Evolutionary conservation across 768 basidiomycete genomes (phyloP), one percentile per base, ranked within the genome.

Genomic region (Dendrothele bispora): DNA sequence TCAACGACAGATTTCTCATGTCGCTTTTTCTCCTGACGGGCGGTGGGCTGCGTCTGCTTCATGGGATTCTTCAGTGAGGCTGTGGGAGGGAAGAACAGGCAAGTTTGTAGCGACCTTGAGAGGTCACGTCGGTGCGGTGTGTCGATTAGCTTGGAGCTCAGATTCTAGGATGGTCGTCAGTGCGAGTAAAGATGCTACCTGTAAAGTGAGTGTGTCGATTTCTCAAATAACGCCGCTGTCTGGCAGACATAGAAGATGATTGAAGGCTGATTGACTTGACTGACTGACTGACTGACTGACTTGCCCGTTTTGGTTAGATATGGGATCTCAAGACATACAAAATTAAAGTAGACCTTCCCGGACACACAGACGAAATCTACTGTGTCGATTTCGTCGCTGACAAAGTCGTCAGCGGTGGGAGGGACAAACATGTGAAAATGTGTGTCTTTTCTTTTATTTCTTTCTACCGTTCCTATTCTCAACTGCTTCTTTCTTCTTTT

Each of bases 341-440:
- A 69, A 83, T 99, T 52, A 89, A 91, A 61, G 83, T 80, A 6
- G 95, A 99, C 64, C 81, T 99, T 15, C 92, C 94, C 0, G 95
- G 95, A 17, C 95, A 99, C 63, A 90, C 88, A 1, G 95, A 99
- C 56, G 95, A 99, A 64, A 95, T 99, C 28, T 98, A 98, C 69
- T 98, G 95, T 60, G 95, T 99, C 14, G 95, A 98, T 67, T 99
- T 97, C 62, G 95, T 99, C 2, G 95, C 94, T 1, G 95, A 99
- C 71, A 99, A 99, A 65, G 80, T 98, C n/a, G 93, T 97, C 54
- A 95, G 92, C 61, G 95, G 95, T n/a, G 95, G 95, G 12, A 72
- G 88, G 36, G 95, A 98, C 68, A 81, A 83, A 57, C 87, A 82
- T 17, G 83, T 98, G 10, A 97, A 97, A 71, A 98, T 98, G 91